Evolutionary conservation across 768 basidiomycete genomes (phyloP).

Genomic region (Leccinum ochraceum): DNA sequence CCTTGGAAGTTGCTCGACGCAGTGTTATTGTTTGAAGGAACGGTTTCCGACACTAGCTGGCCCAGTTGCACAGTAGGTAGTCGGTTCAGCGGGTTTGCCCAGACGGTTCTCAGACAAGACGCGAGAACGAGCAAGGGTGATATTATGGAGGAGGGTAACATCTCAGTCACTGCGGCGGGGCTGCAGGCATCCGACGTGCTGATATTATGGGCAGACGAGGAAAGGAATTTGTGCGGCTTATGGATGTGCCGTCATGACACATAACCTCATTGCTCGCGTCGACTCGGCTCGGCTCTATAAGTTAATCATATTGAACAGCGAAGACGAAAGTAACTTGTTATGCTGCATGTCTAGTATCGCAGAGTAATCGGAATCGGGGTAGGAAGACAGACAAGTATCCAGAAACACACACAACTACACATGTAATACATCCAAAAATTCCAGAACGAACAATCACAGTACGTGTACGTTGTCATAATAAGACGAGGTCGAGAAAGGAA

Average conservation of each 20-base stretch:
- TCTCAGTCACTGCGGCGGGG: constrained; percentile 14
- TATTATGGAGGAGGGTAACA: constrained; percentile 14
- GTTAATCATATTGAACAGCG: background rate
- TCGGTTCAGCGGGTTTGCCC: constrained; percentile 2
- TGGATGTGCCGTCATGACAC: background rate
- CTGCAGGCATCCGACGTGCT: constrained; percentile 22
- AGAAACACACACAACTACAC: constrained; percentile 40
- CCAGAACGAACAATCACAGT: constrained; percentile 33
- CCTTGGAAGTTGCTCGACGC: constrained; percentile 37
- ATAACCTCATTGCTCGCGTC: background rate
- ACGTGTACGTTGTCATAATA: constrained; percentile 18
- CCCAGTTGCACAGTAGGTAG: constrained; percentile 16
- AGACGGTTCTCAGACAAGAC: constrained; percentile 12
- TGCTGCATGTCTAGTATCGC: constrained; percentile 8
- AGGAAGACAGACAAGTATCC: constrained; percentile 38
- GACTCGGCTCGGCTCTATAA: background rate
- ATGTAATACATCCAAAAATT: constrained; percentile 36
- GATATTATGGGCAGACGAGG: background rate
- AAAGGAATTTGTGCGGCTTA: background rate
- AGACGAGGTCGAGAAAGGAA: constrained; percentile 11
- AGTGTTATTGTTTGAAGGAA: constrained; percentile 14
- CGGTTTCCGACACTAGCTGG: constrained; percentile 13
- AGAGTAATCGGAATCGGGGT: constrained; percentile 13
- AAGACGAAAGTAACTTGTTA: background rate
- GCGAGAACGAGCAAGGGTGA: constrained; percentile 8